Base-by-base conservation (phyloP, 2,329 filamentous ascomycete species). In the Aspergillus sp. region DNA sequence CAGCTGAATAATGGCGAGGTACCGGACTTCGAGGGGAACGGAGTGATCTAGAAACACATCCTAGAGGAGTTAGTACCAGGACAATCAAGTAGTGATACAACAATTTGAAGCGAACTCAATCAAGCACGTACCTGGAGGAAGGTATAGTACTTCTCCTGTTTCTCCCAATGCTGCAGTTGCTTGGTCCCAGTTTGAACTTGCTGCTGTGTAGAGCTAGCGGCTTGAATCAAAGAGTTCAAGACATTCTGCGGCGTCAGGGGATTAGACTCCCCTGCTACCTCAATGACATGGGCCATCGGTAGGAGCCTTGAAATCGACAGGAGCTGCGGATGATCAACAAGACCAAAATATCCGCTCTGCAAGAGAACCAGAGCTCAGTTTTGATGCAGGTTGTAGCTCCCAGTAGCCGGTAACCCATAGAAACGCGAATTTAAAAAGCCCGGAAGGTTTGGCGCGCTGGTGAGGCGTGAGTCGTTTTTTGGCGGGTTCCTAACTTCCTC, bases 1-100 rank as follows among this genome's bases (percentile, higher is more conserved):
- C 54, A 99, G 82, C 71, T 96, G 90, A 65, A 98, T 96, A 57
- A 98, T 86, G 55, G 93, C 90, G 11, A 97, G 87, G 69, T 96
- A 92, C 60, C 95, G 90, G 53, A 93, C 84, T 68, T 96, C 88
- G 57, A 85, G 77, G 1, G 91, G 90, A 1, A 96, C 79, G 2
- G 86, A 86, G 60, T 86, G 87, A 77, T 96, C 90, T 62, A 96
- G 83, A 72, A 93, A 97, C 37, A 91, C 84, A 65, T 88, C 84
- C 88, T 96, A 69, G 12, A 59, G 39, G 17, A 31, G 39, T 61
- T 15, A 57, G 58, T 25, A 45, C 50, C 15, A 43, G 14, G 2
- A 14, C 14, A 50, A 33, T 12, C 23, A 23, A 5, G 35, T 23
- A 39, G 11, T 9, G 31, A 27, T 15, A 37, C 31, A 37, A 15